phyloP scores from a whole-genome alignment of 495 filamentous ascomycete species.

The Aspergillus campestris region DNA sequence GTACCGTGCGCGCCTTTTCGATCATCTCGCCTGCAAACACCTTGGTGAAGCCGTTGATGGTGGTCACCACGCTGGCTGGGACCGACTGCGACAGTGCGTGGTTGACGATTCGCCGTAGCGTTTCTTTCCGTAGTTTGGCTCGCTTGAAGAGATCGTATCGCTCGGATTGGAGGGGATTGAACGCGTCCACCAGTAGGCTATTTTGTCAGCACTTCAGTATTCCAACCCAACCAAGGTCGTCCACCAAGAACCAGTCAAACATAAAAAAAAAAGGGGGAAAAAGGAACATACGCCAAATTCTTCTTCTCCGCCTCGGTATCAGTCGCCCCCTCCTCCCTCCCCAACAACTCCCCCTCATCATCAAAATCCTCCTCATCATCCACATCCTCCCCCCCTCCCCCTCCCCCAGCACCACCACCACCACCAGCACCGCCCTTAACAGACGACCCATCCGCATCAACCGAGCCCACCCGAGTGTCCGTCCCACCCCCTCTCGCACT shows the following conservation, averaged over 20 bases:
- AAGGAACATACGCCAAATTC: slow-evolving; percentile 46
- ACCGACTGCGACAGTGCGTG: slow-evolving; percentile 85
- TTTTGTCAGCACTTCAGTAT: not conserved
- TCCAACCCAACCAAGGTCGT: not conserved
- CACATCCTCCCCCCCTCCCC: slow-evolving; percentile 44
- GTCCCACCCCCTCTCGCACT: slow-evolving; percentile 42
- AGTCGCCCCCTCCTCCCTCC: slow-evolving; percentile 50
- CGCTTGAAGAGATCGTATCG: slow-evolving; percentile 69
- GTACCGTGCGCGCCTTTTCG: slow-evolving; percentile 69
- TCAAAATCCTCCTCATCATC: slow-evolving; percentile 61
- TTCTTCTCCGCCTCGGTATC: slow-evolving; percentile 65
- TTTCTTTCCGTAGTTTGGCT: slow-evolving; percentile 56
- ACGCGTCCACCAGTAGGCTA: slow-evolving; percentile 59
- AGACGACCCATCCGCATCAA: slow-evolving; percentile 31
- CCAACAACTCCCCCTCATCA: slow-evolving; percentile 54
- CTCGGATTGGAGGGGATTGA: slow-evolving; percentile 57
- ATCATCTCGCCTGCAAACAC: slow-evolving; percentile 78
- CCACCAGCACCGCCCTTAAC: slow-evolving; percentile 34
- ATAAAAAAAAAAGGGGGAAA: not conserved
- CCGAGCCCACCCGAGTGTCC: slow-evolving; percentile 33
- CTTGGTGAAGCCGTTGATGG: slow-evolving; percentile 74
- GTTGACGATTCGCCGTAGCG: slow-evolving; percentile 65
- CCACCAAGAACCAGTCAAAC: slow-evolving; percentile 4
- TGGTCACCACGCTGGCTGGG: slow-evolving; percentile 65
- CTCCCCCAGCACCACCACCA: slow-evolving; percentile 23